Evolutionary conservation across 129 eudicot species (phyloP), one percentile per base, ranked within the genome.

Genomic region (Solidago caesia): DNA sequence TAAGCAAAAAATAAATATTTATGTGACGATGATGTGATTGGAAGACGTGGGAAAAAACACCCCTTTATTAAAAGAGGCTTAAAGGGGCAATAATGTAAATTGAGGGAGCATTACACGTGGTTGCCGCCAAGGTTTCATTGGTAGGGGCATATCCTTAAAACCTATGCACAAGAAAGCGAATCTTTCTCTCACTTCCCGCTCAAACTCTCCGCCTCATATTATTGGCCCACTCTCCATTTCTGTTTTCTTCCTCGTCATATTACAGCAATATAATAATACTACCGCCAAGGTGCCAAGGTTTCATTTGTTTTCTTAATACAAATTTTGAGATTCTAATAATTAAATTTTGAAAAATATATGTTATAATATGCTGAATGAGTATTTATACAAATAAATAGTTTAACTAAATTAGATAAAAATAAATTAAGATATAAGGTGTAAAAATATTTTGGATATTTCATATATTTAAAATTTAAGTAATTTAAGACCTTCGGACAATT

Each of bases 61-160:
- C 21, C 21, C 21, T 21, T 21, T 21, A 21, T 21, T 21, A 21
- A 21, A 21, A 21, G 21, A 21, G 21, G 21, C 21, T 21, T 21
- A 21, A 74, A 74, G 11, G 66, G 70, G 69, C 41, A 61, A 47
- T 25, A 46, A 4, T 11, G 70, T 73, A 47, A 60, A 27, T 73
- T 26, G 26, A 55, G 26, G 16, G 15, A 21, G 57, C 42, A 61
- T 71, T 47, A 47, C 76, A 69, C 76, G 81, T 60, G 56, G 76
- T 46, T 69, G 76, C 81, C 76, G 81, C 81, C 70, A 77, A 77
- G 69, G 71, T 77, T 77, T 49, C 63, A 70, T 77, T 70, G 82
- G 76, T 77, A 70, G 76, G 71, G 70, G 82, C 76, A 70, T 77
- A 66, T 77, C 76, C 71, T 70, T 61, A 62, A 70, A 70, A 78